A percentile compares a stretch with the other conserved stretches of the same genome.
These are phyloP conservation scores for Populus deltoides DNA, from an alignment of 345 rosid species.

Conservation along the genomic window DNA sequence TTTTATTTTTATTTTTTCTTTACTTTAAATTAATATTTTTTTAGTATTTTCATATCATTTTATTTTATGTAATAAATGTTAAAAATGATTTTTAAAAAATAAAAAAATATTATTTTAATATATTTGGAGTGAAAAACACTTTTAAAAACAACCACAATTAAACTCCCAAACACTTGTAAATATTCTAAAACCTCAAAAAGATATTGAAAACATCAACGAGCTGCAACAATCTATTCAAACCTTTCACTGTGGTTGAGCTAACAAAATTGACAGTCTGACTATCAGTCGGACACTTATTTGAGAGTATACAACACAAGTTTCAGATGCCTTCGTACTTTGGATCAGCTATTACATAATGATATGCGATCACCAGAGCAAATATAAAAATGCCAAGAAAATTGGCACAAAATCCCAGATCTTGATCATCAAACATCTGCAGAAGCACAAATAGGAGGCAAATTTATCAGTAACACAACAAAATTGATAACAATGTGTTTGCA, in stretches of 20 bases:
- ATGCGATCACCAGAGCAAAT: constrained; percentile 67
- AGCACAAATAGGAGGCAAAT: constrained; percentile 9
- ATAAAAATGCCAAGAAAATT: constrained; percentile 79
- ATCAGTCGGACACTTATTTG: neutral
- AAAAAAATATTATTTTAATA: no score
- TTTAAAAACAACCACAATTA: no score
- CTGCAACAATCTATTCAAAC: neutral
- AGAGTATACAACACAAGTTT: neutral
- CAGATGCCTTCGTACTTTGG: constrained; percentile 73
- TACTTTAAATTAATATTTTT: no score
- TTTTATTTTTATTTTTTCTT: no score
- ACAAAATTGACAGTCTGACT: constrained; percentile 9
- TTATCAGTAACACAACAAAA: neutral
- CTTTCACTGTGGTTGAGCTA: neutral
- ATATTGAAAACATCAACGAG: neutral
- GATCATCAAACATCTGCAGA: constrained; percentile 87
- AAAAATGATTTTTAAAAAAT: no score
- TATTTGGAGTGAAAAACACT: no score
- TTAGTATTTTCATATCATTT: no score
- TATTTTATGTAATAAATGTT: no score
- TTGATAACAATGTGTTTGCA: neutral
- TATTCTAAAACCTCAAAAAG: neutral
- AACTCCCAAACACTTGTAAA: no score
- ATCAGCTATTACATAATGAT: constrained; percentile 86
- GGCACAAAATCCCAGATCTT: constrained; percentile 67